Conservation (phyloP, 106 monocot species). For the Dendrobium nobile region DNA sequence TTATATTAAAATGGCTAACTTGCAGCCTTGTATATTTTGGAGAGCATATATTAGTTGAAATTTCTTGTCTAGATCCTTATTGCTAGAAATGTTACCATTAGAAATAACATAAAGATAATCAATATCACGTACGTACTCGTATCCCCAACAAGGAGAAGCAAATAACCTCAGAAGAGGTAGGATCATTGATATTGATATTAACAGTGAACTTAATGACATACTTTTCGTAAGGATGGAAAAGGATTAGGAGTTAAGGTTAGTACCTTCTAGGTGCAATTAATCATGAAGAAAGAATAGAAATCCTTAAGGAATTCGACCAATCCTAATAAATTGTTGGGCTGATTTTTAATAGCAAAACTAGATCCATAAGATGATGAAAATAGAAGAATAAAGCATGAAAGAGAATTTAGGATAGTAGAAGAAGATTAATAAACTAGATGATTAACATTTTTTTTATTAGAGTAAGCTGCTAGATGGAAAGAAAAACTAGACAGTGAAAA, state of each 20-base stretch:
- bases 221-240: not conserved
- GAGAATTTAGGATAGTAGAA: too few species aligned
- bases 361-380: not conserved
- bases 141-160: too few species aligned
- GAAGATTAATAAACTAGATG: not conserved
- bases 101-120: too few species aligned
- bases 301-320: not conserved
- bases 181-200: too few species aligned
- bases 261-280: not conserved
- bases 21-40: too few species aligned
- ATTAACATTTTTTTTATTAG: not conserved
- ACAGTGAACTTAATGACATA: not conserved
- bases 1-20: too few species aligned
- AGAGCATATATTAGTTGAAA: too few species aligned
- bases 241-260: not conserved
- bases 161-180: too few species aligned
- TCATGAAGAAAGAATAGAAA: not conserved
- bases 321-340: not conserved
- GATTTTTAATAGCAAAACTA: too few species aligned
- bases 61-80: too few species aligned
- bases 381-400: not conserved
- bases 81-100: too few species aligned
- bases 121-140: too few species aligned
- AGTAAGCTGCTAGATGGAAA: not conserved
- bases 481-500: not conserved